Conservation (phyloP, 176 grass and related monocot genomes). For the Alloteropsis semialata region DNA sequence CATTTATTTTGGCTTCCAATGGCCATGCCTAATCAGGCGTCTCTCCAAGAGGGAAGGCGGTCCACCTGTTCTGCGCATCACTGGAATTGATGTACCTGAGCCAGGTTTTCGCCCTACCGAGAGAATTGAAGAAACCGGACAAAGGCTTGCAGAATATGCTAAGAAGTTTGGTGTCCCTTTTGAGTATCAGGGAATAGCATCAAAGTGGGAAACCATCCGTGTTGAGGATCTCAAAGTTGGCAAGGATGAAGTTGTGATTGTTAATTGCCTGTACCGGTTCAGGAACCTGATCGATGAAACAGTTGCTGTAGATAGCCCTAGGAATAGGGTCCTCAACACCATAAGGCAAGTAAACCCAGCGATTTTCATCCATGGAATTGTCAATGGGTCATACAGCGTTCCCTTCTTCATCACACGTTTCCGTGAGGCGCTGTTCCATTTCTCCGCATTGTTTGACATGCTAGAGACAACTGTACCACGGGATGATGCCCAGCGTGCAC, state of each 20-base stretch:
- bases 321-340: conserved; percentile 90
- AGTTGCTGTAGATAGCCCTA: conserved; percentile 87
- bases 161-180: conserved; percentile 74
- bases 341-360: conserved; percentile 88
- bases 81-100: conserved; percentile 91
- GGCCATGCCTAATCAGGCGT: conserved; percentile 89
- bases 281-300: conserved; percentile 95
- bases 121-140: conserved; percentile 87
- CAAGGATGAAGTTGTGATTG: conserved; percentile 82
- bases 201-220: conserved; percentile 85
- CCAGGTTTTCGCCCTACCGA: conserved; percentile 92
- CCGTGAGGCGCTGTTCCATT: conserved; percentile 92
- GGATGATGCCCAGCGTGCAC: conserved; percentile 68
- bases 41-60: conserved; percentile 74
- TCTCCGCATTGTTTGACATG: conserved; percentile 92
- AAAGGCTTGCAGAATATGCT: conserved; percentile 81
- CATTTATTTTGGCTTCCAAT: conserved; percentile 94
- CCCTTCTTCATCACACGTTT: conserved; percentile 97
- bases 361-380: conserved; percentile 89
- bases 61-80: conserved; percentile 72
- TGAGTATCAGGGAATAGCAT: conserved; percentile 84
- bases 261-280: conserved; percentile 95
- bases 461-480: conserved; percentile 80
- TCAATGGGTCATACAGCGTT: conserved; percentile 92
- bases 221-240: conserved; percentile 71